phyloP scores from a whole-genome alignment of 2,329 filamentous ascomycete genomes.

The Paecilomyces formosus region DNA sequence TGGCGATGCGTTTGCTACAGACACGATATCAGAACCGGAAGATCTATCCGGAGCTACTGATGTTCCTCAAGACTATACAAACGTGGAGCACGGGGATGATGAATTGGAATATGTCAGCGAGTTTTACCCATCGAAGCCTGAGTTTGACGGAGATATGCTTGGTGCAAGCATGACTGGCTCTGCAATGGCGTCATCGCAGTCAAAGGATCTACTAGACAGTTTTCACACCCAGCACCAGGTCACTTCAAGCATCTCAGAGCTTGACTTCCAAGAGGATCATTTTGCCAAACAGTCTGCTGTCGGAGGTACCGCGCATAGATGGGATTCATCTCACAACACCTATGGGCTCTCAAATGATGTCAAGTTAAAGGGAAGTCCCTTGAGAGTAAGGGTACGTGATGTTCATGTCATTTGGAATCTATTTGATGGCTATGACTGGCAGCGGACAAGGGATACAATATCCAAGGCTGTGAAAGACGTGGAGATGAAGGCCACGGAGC shows the following conservation, averaged over 20 bases:
- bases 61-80: conserved; percentile 31
- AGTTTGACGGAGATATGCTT: conserved; percentile 34
- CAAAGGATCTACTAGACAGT: conserved; percentile 40
- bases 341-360: conserved; percentile 60
- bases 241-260: conserved; percentile 50
- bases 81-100: conserved; percentile 31
- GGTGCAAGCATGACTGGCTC: conserved; percentile 35
- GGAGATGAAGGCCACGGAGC: conserved; percentile 72
- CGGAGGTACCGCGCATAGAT: conserved; percentile 64
- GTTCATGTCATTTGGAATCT: conserved; percentile 96
- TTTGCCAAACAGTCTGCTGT: conserved; percentile 58
- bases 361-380: conserved; percentile 59
- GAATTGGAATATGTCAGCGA: conserved; percentile 48
- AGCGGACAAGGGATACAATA: conserved; percentile 75
- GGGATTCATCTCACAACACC: conserved; percentile 69
- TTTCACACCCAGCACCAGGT: conserved; percentile 50
- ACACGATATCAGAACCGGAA: conserved; percentile 16
- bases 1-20: conserved; percentile 64
- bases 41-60: conserved; percentile 36
- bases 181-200: conserved; percentile 26
- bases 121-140: conserved; percentile 42
- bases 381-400: conserved; percentile 73
- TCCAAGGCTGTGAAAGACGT: conserved; percentile 82
- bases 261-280: conserved; percentile 71
- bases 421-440: conserved; percentile 97